phyloP scores from a whole-genome alignment of 805 yeast species.

The Wickerhamomyces queroliae region DNA sequence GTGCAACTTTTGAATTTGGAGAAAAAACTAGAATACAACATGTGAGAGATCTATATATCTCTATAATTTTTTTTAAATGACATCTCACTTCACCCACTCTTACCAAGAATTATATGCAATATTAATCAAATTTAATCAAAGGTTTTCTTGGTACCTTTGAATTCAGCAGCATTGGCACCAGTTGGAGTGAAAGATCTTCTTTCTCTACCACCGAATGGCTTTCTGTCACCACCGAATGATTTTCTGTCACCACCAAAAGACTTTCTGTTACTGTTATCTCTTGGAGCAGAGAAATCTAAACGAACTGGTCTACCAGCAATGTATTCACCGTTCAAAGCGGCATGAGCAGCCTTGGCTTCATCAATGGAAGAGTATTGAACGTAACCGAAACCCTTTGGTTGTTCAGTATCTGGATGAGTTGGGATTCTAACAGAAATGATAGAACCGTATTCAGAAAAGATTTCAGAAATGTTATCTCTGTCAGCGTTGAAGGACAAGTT shows the following conservation, averaged over 20 bases:
- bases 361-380: conserved; percentile 86
- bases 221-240: conserved; percentile 36
- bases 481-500: conserved; percentile 88
- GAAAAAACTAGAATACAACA: neutral
- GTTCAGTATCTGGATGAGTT: conserved; percentile 97
- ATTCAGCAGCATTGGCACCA: conserved; percentile 67
- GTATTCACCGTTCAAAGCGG: conserved; percentile 82
- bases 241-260: conserved; percentile 28
- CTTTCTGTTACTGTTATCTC: conserved; percentile 42
- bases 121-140: conserved; percentile 46
- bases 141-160: conserved; percentile 81
- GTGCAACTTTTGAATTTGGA: neutral
- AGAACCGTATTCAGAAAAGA: conserved; percentile 74
- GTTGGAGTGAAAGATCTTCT: conserved; percentile 36
- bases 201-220: conserved; percentile 34
- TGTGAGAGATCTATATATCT: too few species aligned
- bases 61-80: too few species aligned
- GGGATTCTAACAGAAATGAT: conserved; percentile 91
- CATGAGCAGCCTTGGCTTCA: conserved; percentile 85
- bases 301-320: conserved; percentile 91
- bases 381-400: conserved; percentile 98
- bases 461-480: conserved; percentile 69
- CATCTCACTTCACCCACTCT: too few species aligned
- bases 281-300: conserved; percentile 92
- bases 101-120: neutral